Conservation (phyloP, 2,329 filamentous ascomycete species). For the Aspergillus sp. region DNA sequence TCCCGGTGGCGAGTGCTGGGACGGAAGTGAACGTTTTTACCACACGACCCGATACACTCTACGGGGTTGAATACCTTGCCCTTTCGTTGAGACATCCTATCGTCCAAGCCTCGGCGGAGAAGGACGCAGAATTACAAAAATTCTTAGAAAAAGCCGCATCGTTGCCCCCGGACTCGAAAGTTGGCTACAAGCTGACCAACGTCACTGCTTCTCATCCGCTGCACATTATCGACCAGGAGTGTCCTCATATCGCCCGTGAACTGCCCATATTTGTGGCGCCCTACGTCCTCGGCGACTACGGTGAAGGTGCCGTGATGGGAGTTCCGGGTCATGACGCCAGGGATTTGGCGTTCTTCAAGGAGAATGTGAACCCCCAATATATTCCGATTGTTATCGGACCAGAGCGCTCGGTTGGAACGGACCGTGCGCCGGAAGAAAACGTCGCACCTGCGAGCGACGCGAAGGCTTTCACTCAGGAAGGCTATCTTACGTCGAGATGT, state of each 20-base stretch:
- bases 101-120: slow-evolving; percentile 60
- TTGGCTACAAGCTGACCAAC: slow-evolving; percentile 65
- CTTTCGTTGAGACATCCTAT: slow-evolving; percentile 72
- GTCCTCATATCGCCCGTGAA: slow-evolving; percentile 35
- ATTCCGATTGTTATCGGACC: slow-evolving; percentile 62
- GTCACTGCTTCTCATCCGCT: slow-evolving; percentile 67
- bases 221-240: slow-evolving; percentile 53
- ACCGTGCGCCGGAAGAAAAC: slow-evolving; percentile 11
- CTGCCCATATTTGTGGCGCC: slow-evolving; percentile 79
- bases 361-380: slow-evolving; percentile 62
- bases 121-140: slow-evolving; percentile 60
- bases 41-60: slow-evolving; percentile 81
- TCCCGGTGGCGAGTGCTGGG: slow-evolving; percentile 51
- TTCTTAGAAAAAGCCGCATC: slow-evolving; percentile 62
- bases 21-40: slow-evolving; percentile 72
- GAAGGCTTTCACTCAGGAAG: slow-evolving; percentile 62
- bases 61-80: slow-evolving; percentile 81
- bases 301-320: slow-evolving; percentile 87
- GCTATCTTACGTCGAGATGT: slow-evolving; percentile 66
- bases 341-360: slow-evolving; percentile 77
- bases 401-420: slow-evolving; percentile 34
- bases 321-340: slow-evolving; percentile 81
- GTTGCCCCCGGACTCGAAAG: slow-evolving; percentile 57
- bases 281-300: slow-evolving; percentile 82
- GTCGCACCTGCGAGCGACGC: slow-evolving; percentile 40